Evolutionary conservation across 176 grass and related monocot genomes (phyloP), one percentile per base, ranked within the genome.

Genomic region (Dactylis glomerata): DNA sequence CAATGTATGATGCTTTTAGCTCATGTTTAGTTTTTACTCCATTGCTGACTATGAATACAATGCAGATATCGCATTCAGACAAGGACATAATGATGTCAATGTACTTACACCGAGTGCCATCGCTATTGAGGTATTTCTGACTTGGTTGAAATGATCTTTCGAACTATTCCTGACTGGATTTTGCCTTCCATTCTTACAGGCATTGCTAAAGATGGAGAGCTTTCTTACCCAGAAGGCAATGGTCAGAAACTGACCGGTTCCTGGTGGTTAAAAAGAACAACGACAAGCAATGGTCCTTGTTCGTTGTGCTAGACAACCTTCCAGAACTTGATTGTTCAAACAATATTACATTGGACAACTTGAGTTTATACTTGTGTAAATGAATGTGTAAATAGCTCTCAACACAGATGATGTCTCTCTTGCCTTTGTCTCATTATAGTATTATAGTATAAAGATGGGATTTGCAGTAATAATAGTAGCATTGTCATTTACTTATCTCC

Each of bases 81-180:
- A 91, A 81, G 96, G 96, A 52, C 86, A 95, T 88, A 70, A 68
- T 42, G 91, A 99, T 59, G 93, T 92, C 64, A 86, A 81, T 11
- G 57, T 76, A 50, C 91, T 99, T 76, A 92, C 96, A 68, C 96
- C 96, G 81, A 92, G 89, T 46, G 67, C 82, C 71, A 99, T 99
- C 0, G 96, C 93, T 65, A 89, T 89, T 31, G 96, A 99, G 96
- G 93, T 96, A 99, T 82, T 78, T 71, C 0, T 82, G 0, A 6
- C 58, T 81, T 72, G 24, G 58, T 51, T 68, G 59, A 78, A 75
- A 32, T 34, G 63, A 36, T 9, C 55, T 69, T 86, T 79, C 16
- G n/a, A 66, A 20, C 38, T 26, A 72, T 56, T 47, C 20, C 80
- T 76, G n/a, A 83, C 42, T 81, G 40, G 66, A 68, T 12, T 0